A percentile compares a stretch with the other conserved stretches of the same genome.
Conservation (phyloP, 2,329 filamentous ascomycete genomes). For the Fusarium subtropicale region DNA sequence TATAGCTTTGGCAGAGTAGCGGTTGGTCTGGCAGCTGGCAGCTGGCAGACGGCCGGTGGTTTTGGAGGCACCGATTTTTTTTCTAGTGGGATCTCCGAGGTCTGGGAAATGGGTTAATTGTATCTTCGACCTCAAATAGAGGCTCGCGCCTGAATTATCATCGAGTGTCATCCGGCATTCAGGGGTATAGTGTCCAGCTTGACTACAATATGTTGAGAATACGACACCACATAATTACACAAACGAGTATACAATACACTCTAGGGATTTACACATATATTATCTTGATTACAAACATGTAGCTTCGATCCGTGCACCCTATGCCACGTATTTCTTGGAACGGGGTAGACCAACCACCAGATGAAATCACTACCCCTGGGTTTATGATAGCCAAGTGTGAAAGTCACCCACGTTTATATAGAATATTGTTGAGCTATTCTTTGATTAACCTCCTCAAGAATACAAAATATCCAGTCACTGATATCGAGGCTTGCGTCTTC, state of each 20-base stretch:
- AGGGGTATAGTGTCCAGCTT: background rate
- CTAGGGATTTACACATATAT: background rate
- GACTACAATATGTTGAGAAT: background rate
- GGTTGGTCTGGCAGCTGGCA: background rate
- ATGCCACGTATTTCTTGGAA: background rate
- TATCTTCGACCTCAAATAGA: too few species aligned
- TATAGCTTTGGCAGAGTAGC: background rate
- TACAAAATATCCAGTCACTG: too few species aligned
- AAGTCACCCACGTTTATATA: background rate
- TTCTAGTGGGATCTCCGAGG: background rate
- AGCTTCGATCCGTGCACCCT: background rate
- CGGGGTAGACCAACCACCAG: background rate
- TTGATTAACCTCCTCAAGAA: too few species aligned
- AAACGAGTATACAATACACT: background rate
- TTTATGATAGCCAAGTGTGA: background rate
- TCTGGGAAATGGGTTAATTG: background rate
- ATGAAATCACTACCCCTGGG: background rate
- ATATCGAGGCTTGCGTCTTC: too few species aligned
- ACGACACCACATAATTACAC: too few species aligned
- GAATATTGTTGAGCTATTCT: background rate
- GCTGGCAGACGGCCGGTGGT: background rate
- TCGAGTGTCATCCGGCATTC: background rate
- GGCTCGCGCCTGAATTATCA: background rate
- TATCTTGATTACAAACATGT: background rate
- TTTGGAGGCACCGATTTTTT: background rate